phyloP scores from a whole-genome alignment of 78 protist genomes.

The Guillardia theta region DNA sequence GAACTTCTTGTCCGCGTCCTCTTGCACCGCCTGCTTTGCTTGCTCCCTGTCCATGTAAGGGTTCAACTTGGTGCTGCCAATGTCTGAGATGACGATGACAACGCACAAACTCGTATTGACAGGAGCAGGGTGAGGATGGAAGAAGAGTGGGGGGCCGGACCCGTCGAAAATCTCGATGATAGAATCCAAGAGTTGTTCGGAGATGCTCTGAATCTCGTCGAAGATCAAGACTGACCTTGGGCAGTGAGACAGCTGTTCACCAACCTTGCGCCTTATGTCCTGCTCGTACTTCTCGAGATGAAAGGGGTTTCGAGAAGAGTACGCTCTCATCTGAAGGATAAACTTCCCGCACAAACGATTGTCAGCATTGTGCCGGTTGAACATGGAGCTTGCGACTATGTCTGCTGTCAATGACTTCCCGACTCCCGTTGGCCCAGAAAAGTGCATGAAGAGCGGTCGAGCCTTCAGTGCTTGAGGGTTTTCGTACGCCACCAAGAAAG shows the following conservation, averaged over 20 bases:
- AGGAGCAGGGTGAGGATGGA: neutral
- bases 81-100: slow-evolving; percentile 18
- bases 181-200: neutral
- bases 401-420: slow-evolving; percentile 17
- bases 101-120: neutral
- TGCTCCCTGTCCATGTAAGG: neutral
- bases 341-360: neutral
- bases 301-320: neutral
- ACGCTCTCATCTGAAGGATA: neutral
- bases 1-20: neutral
- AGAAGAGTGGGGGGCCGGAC: neutral
- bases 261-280: neutral
- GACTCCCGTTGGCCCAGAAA: slow-evolving; percentile 19
- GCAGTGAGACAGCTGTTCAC: neutral
- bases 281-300: neutral
- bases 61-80: neutral
- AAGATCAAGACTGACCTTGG: neutral
- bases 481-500: too few relatives aligned
- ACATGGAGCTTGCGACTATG: neutral
- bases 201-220: neutral
- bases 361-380: neutral
- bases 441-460: slow-evolving; percentile 23
- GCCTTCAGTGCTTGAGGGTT: too few relatives aligned
- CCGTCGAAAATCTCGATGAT: neutral
- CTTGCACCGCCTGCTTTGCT: neutral